Evolutionary conservation across 208 protist species (phyloP).

Genomic region (Leishmania lainsoni): DNA sequence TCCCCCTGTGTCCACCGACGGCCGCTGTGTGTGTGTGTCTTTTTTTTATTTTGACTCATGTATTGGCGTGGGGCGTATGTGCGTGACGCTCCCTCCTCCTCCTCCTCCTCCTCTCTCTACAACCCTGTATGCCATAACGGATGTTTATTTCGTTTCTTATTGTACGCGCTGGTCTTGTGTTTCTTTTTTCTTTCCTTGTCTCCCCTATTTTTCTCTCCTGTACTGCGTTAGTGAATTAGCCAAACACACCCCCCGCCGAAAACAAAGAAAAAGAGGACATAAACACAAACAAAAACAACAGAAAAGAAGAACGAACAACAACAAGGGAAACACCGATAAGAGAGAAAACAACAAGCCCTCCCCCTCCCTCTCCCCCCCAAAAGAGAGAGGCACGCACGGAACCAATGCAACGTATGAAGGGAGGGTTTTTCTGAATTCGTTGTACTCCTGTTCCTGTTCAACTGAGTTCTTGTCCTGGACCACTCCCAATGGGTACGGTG

Average conservation of each 20-base stretch:
- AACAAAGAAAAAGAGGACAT: background rate
- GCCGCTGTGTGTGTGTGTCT: background rate
- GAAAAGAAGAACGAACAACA: background rate
- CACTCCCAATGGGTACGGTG: background rate
- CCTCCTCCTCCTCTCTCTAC: background rate
- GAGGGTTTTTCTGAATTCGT: background rate
- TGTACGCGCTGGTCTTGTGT: background rate
- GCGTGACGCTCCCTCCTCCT: background rate
- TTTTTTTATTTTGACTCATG: background rate
- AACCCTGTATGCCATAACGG: background rate
- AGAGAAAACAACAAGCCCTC: background rate
- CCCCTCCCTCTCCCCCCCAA: no score
- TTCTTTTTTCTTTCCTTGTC: background rate
- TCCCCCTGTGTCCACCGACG: background rate
- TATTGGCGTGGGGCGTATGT: background rate
- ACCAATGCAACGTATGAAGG: background rate
- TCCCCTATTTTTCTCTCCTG: background rate
- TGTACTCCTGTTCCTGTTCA: background rate
- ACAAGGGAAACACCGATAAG: background rate
- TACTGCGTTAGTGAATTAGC: slow-evolving; percentile 2
- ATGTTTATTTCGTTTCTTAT: background rate
- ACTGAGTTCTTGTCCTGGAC: background rate
- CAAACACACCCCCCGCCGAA: background rate
- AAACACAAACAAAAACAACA: background rate
- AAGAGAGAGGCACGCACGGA: background rate